phyloP scores from a whole-genome alignment of 1,284 basidiomycete species.

The Amylostereum areolatum region DNA sequence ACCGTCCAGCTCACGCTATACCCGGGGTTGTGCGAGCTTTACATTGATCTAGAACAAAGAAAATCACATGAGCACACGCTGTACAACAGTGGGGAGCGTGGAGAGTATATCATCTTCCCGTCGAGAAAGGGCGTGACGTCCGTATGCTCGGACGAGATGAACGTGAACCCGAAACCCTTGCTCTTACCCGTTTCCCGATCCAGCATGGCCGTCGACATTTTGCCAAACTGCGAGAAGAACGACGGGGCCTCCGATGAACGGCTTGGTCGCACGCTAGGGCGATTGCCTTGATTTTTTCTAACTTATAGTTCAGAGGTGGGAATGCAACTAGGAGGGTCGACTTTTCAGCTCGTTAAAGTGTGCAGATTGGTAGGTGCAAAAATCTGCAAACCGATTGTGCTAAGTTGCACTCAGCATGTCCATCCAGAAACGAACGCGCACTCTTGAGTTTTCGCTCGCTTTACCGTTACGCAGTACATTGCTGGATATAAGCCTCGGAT shows the following conservation, averaged over 20 bases:
- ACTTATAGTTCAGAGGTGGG: no score
- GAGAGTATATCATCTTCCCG: constrained; percentile 68
- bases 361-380: no score
- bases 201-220: constrained; percentile 97
- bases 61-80: constrained; percentile 1
- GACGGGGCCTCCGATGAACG: constrained; percentile 96
- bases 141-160: constrained; percentile 91
- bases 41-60: constrained; percentile 74
- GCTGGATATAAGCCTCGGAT: no score
- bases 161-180: constrained; percentile 99
- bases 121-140: constrained; percentile 85
- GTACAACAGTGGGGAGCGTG: background rate
- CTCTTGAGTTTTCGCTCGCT: no score
- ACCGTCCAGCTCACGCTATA: constrained; percentile 58
- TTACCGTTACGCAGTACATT: no score
- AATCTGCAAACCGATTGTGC: no score
- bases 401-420: no score
- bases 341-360: no score
- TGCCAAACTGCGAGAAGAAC: constrained; percentile 89
- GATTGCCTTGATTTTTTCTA: constrained; percentile 92
- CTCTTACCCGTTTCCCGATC: constrained; percentile 91
- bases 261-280: constrained; percentile 85
- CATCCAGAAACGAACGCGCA: no score
- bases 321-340: no score
- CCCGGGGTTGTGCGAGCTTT: constrained; percentile 86